Percentiles rank a stretch among this genome's conserved stretches.
These are phyloP conservation scores for Solanum hybrid DNA, from an alignment of 305 asterid species.

Conservation along the genomic window DNA sequence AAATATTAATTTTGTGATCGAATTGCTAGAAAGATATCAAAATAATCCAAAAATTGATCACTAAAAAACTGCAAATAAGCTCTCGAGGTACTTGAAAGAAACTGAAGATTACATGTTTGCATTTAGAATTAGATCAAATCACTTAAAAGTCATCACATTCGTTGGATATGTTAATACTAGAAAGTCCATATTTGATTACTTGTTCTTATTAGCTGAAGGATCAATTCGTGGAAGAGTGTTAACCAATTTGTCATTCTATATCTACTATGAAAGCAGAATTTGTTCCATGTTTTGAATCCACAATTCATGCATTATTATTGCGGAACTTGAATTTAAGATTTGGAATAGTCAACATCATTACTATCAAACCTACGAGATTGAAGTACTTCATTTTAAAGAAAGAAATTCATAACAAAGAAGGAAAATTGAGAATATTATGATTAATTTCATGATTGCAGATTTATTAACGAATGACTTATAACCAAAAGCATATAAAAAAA, in stretches of 20 bases:
- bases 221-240: background rate
- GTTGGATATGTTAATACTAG: background rate
- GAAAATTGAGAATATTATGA: background rate
- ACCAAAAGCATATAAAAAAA: background rate
- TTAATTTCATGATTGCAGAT: background rate
- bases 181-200: background rate
- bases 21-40: background rate
- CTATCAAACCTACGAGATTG: too few species aligned
- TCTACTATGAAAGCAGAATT: background rate
- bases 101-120: background rate
- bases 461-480: background rate
- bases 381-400: background rate
- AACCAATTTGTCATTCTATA: background rate
- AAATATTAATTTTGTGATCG: background rate
- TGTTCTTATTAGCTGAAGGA: background rate
- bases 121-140: background rate
- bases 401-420: background rate
- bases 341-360: background rate
- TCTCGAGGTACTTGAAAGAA: background rate
- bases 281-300: background rate
- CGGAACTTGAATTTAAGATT: background rate
- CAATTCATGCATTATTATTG: background rate
- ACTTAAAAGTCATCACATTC: background rate
- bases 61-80: background rate
- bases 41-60: background rate